Conservation (phyloP, 352 stramenopile genomes). For the Pythium phragmitis region DNA sequence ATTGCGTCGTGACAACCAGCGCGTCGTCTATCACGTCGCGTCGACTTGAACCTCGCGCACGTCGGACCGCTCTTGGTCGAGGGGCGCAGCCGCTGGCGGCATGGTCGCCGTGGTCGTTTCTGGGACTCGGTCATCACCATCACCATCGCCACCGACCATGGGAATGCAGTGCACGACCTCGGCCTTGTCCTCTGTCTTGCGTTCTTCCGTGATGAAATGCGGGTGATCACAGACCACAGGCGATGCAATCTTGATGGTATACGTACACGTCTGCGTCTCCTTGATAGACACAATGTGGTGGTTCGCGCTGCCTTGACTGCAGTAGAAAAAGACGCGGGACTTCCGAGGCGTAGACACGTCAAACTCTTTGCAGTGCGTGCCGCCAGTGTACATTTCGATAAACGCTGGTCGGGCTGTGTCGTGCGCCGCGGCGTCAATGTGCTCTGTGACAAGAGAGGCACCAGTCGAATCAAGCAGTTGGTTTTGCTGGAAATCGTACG, state of each 20-base stretch:
- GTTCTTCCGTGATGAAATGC: conserved; percentile 76
- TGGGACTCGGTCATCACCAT: no score
- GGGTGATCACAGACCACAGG: conserved; percentile 76
- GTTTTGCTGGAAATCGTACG: conserved; percentile 53
- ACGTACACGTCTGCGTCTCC: conserved; percentile 81
- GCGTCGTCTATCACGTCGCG: conserved; percentile 10
- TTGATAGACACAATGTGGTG: conserved; percentile 78
- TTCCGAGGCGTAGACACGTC: conserved; percentile 57
- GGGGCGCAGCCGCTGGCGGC: background rate
- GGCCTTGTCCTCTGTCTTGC: conserved; percentile 45
- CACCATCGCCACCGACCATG: conserved; percentile 1
- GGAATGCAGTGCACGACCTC: conserved; percentile 79
- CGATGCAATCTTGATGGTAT: conserved; percentile 79
- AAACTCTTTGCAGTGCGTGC: conserved; percentile 75
- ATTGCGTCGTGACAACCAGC: background rate
- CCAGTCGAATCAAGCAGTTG: conserved; percentile 40
- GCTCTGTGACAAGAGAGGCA: conserved; percentile 59
- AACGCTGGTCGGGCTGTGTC: conserved; percentile 68
- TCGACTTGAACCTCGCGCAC: conserved; percentile 19
- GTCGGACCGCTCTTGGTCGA: background rate
- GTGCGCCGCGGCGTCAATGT: conserved; percentile 70
- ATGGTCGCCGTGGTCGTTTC: background rate
- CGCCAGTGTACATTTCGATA: conserved; percentile 64
- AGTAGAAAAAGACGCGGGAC: conserved; percentile 74
- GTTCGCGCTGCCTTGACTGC: conserved; percentile 57